These are phyloP conservation scores for Dioscorea cayenensis DNA, from an alignment of 116 monocot species.

Conservation along the genomic window DNA sequence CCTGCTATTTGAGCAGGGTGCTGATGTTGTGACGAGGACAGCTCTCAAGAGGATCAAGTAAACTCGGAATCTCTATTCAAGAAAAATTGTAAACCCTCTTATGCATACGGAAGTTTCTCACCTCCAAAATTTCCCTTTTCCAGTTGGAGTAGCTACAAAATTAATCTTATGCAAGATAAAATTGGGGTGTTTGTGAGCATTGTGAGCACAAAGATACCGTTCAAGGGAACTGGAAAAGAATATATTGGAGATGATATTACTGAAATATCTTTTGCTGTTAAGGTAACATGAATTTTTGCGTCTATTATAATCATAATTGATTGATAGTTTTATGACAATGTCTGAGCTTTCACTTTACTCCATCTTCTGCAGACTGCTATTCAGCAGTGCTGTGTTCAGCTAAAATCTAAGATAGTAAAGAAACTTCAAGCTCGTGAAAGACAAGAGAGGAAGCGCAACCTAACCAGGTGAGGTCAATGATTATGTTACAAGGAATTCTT, in stretches of 20 bases:
- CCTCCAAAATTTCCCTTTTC: slow-evolving; percentile 8
- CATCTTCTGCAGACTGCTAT: slow-evolving; percentile 61
- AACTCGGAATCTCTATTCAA: slow-evolving; percentile 10
- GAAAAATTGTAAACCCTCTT: not conserved
- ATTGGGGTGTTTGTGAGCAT: slow-evolving; percentile 98
- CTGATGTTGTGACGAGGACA: slow-evolving; percentile 94
- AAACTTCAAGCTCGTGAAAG: slow-evolving; percentile 90
- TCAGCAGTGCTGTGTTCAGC: slow-evolving; percentile 91
- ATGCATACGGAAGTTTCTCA: not conserved
- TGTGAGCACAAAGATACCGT: slow-evolving; percentile 99
- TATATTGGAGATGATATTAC: slow-evolving; percentile 98
- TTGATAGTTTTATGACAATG: not conserved
- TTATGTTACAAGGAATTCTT: not conserved
- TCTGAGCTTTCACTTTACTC: not conserved
- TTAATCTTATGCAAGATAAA: slow-evolving; percentile 94
- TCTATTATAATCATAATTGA: not conserved
- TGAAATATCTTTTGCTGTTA: slow-evolving; percentile 93
- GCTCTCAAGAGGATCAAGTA: slow-evolving; percentile 89
- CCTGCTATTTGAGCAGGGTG: slow-evolving; percentile 99
- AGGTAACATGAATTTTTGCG: slow-evolving; percentile 36
- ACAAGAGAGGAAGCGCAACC: slow-evolving; percentile 86
- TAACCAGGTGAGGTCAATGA: slow-evolving; percentile 30
- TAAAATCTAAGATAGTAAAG: slow-evolving; percentile 95
- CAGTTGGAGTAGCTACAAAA: slow-evolving; percentile 90
- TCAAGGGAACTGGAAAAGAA: slow-evolving; percentile 98